Conservation (phyloP, 2,329 filamentous ascomycete species). For the Colletotrichum navitas region DNA sequence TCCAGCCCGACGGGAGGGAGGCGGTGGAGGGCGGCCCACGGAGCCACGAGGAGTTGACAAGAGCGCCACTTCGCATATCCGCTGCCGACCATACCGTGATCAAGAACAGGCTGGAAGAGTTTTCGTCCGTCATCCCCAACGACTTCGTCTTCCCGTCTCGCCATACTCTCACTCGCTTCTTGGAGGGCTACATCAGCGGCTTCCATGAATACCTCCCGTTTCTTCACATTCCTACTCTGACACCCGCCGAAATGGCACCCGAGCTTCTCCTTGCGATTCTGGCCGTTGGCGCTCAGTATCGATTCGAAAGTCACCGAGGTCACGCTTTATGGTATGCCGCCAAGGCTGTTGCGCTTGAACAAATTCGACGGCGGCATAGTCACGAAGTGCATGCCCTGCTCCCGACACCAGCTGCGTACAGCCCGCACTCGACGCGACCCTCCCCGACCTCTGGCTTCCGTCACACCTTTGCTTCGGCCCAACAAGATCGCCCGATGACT, state of each 20-base stretch:
- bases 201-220: slow-evolving; percentile 72
- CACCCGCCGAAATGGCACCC: slow-evolving; percentile 72
- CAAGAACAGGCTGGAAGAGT: slow-evolving; percentile 71
- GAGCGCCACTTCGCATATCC: slow-evolving; percentile 62
- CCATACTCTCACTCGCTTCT: slow-evolving; percentile 75
- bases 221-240: slow-evolving; percentile 76
- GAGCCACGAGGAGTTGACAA: slow-evolving; percentile 57
- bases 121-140: slow-evolving; percentile 69
- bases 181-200: slow-evolving; percentile 77
- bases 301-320: slow-evolving; percentile 70
- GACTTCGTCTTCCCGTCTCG: slow-evolving; percentile 78
- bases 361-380: slow-evolving; percentile 69
- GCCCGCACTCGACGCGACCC: slow-evolving; percentile 70
- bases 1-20: slow-evolving; percentile 66
- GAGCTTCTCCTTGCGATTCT: slow-evolving; percentile 77
- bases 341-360: slow-evolving; percentile 69
- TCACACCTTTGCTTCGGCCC: slow-evolving; percentile 70
- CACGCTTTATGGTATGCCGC: slow-evolving; percentile 73
- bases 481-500: slow-evolving; percentile 67
- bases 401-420: slow-evolving; percentile 69
- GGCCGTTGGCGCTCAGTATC: slow-evolving; percentile 76
- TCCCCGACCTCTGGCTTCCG: slow-evolving; percentile 69
- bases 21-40: slow-evolving; percentile 52
- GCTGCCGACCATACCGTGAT: slow-evolving; percentile 67
- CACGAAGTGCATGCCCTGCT: slow-evolving; percentile 68